Evolutionary conservation across 192 early-diverging fungal genomes (phyloP).

Genomic region (Dissophora globulifera): DNA sequence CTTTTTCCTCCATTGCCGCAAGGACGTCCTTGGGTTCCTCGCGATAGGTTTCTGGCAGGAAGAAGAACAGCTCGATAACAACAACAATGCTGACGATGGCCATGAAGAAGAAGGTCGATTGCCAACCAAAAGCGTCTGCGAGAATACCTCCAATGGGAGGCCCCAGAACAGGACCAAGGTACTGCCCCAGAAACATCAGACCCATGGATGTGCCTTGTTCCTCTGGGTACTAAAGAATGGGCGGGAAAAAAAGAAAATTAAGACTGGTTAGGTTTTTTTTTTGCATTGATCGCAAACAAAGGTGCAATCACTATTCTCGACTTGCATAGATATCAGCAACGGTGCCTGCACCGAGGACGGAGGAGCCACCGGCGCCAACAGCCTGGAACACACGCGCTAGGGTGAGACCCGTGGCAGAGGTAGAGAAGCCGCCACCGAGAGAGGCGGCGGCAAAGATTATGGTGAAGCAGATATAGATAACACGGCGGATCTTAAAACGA

Average conservation of each 20-base stretch:
- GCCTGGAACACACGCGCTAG: slow-evolving; percentile 58
- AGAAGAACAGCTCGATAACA: slow-evolving; percentile 46
- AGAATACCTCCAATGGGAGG: slow-evolving; percentile 62
- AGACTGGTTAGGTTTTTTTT: too few species aligned
- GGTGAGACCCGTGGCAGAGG: slow-evolving; percentile 45
- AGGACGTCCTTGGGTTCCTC: slow-evolving; percentile 26
- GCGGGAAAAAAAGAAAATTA: too few species aligned
- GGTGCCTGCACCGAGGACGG: slow-evolving; percentile 59
- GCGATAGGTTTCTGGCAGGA: slow-evolving; percentile 58
- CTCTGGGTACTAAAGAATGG: slow-evolving; percentile 26
- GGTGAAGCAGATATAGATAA: slow-evolving; percentile 56
- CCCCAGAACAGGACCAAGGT: slow-evolving; percentile 44
- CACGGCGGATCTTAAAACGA: slow-evolving; percentile 53
- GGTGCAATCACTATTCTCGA: background rate
- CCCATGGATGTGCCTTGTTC: slow-evolving; percentile 54
- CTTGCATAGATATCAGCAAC: slow-evolving; percentile 54
- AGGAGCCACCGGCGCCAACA: slow-evolving; percentile 56
- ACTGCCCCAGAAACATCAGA: slow-evolving; percentile 48
- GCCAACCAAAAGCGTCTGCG: slow-evolving; percentile 52
- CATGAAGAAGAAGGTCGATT: slow-evolving; percentile 59
- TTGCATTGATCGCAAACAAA: background rate
- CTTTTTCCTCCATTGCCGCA: slow-evolving; percentile 9
- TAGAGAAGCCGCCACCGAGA: slow-evolving; percentile 54
- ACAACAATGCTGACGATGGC: slow-evolving; percentile 49
- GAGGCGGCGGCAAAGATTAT: slow-evolving; percentile 55